Evolutionary conservation across 2,329 filamentous ascomycete genomes (phyloP), one percentile per base, ranked within the genome.

Genomic region (Fusarium staphyleae): DNA sequence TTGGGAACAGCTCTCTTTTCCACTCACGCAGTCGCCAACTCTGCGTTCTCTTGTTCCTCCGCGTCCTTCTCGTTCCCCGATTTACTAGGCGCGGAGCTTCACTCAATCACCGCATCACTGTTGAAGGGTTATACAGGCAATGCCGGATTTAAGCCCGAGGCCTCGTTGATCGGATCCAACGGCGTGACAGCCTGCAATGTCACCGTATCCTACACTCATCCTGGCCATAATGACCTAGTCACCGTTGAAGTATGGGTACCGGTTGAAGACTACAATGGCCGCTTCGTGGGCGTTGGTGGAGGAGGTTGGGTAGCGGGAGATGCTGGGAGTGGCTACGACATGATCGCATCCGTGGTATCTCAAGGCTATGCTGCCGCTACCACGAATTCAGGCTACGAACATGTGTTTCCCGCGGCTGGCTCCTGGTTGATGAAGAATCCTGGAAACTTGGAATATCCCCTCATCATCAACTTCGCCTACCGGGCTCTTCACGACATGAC

Each of bases 161-260:
- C 4, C 22, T 24, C 22, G 22, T 9, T 6, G 7, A 24, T 24
- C 22, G 22, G 22, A 9, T 8, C 22, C 8, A 9, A 24, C 9
- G 22, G 22, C 22, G 22, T 24, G 22, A 24, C 22, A 8, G 22
- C 22, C n/a, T 55, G 52, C 8, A 55, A 55, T 6, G 24, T 55
- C n/a, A 52, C 42, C 3, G 18, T 52, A 3, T 15, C 32, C 0
- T 46, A 47, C 19, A 44, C 48, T 4, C 52, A 46, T 3, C 42
- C 36, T 0, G 42, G 36, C 1, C 18, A 40, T 1, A 24, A 30
- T 2, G 52, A 55, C 12, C 9, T 37, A 5, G 29, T 40, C 13
- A 30, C 15, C 1, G 33, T 47, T 3, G 28, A 46, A 0, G 24
- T 43, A 0, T 55, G 52, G 52, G 18, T 55, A 2, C 52, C 52